phyloP scores from a whole-genome alignment of 495 filamentous ascomycete species.

The Podospora pseudoanserina region DNA sequence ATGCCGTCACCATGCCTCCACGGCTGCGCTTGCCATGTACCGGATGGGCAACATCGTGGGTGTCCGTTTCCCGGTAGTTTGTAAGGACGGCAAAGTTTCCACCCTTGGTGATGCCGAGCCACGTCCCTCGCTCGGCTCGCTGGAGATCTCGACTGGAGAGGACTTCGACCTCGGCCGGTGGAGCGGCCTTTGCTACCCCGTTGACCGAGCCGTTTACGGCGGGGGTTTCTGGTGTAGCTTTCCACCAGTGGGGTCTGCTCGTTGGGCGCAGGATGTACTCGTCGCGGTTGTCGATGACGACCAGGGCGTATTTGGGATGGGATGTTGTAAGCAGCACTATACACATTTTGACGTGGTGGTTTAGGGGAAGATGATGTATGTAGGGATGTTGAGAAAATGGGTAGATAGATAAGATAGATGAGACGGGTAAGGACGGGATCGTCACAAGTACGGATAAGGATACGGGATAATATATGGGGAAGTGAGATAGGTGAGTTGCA shows the following conservation, averaged over 20 bases:
- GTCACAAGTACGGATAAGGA: not conserved
- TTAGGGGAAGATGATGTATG: not conserved
- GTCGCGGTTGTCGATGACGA: slow-evolving; percentile 91
- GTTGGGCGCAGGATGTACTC: slow-evolving; percentile 92
- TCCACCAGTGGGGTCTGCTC: slow-evolving; percentile 80
- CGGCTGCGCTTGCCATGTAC: slow-evolving; percentile 63
- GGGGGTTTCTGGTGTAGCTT: slow-evolving; percentile 31
- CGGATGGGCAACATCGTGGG: slow-evolving; percentile 47
- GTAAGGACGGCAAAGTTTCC: slow-evolving; percentile 89
- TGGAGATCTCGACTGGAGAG: slow-evolving; percentile 52
- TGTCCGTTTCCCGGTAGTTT: slow-evolving; percentile 82
- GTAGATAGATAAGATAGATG: not conserved
- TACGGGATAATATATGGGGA: not conserved
- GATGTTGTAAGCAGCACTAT: slow-evolving; percentile 86
- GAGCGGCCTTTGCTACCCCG: not conserved
- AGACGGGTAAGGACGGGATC: not conserved
- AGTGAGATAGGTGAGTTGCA: not conserved
- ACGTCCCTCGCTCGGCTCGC: slow-evolving; percentile 67
- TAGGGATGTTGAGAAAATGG: not conserved
- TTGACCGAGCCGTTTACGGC: slow-evolving; percentile 10
- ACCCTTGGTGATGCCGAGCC: slow-evolving; percentile 82
- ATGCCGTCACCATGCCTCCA: slow-evolving; percentile 82
- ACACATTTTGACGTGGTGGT: slow-evolving; percentile 61
- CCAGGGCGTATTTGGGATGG: slow-evolving; percentile 84
- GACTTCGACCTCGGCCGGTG: slow-evolving; percentile 35